Evolutionary conservation across 2,329 filamentous ascomycete genomes (phyloP), one percentile per base, ranked within the genome.

Genomic region (Colletotrichum sp.): DNA sequence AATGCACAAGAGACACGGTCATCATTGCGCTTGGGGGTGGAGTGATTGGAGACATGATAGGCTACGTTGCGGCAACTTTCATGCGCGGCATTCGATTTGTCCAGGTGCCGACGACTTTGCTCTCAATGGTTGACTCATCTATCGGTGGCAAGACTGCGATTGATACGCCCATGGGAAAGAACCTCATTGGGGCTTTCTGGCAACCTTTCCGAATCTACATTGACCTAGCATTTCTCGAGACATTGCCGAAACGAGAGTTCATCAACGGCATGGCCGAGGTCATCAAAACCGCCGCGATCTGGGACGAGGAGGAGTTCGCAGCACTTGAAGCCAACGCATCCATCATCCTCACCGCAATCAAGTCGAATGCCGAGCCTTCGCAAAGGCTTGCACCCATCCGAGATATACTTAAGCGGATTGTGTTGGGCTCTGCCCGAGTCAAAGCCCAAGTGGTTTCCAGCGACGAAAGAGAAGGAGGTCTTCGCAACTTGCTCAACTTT

Each of bases 181-280:
- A 99, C 83, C 87, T 99, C 77, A 93, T 99, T 72, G 97, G 97
- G 6, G 93, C 96, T 39, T 99, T 99, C 86, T 99, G 96, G 96
- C 97, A 99, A 84, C 97, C 97, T 6, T 91, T 94, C 81, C 93
- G 95, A 78, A 96, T 99, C 79, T 99, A 98, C 85, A 96, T 99
- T 80, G 97, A 99, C 84, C 89, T 99, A 77, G 91, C 93, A 72
- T 99, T 99, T 82, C 89, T 99, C 71, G 95, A 98, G 83, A 98
- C 96, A 1, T 89, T 99, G 24, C 96, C 96, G 1, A 93, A 94
- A 78, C 91, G 97, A 79, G 96, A 99, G 85, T 96, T 99, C 82
- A 96, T 98, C 85, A 99, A 99, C 84, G 97, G 97, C 77, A 98
- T 99, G 96, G 97, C 96, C 30, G 97, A 99, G 87, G 96, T 99